phyloP scores from a whole-genome alignment of 2,329 filamentous ascomycete species.

The Penicillium nordicum region DNA sequence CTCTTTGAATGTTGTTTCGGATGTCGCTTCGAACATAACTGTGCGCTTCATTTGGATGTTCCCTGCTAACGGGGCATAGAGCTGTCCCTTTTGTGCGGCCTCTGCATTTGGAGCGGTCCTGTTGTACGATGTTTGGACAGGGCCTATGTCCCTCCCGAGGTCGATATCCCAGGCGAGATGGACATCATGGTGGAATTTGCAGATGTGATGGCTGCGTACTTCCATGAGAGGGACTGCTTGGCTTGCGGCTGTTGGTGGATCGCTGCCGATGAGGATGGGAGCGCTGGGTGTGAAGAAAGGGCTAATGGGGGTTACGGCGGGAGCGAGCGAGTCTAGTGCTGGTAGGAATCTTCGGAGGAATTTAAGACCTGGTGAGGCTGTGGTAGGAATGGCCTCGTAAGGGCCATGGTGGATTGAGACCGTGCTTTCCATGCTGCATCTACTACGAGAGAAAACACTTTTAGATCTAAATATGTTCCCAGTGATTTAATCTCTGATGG shows the following conservation, averaged over 20 bases:
- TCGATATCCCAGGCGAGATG: constrained; percentile 24
- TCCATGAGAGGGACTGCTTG: constrained; percentile 15
- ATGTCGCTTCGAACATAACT: constrained; percentile 24
- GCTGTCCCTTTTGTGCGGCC: neutral
- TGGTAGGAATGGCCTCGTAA: constrained; percentile 16
- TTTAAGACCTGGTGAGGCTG: constrained; percentile 17
- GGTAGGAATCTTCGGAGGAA: constrained; percentile 23
- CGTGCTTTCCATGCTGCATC: constrained; percentile 5
- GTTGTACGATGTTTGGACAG: neutral
- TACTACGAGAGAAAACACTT: neutral
- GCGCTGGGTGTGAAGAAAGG: constrained; percentile 19
- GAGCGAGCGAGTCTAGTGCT: constrained; percentile 16
- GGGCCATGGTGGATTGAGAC: constrained; percentile 19
- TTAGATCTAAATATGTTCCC: neutral
- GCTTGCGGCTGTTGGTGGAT: constrained; percentile 11
- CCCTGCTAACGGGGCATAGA: constrained; percentile 8
- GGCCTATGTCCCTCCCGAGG: neutral
- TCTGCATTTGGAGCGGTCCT: neutral
- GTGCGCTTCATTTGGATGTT: constrained; percentile 13
- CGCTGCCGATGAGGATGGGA: constrained; percentile 16
- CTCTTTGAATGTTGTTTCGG: constrained; percentile 15
- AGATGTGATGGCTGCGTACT: constrained; percentile 16
- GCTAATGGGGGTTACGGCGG: neutral
- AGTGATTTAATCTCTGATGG: neutral
- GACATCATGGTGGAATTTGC: constrained; percentile 15